Base-by-base conservation (phyloP, 371 early-diverging fungal species). In the Cokeromyces recurvatus region DNA sequence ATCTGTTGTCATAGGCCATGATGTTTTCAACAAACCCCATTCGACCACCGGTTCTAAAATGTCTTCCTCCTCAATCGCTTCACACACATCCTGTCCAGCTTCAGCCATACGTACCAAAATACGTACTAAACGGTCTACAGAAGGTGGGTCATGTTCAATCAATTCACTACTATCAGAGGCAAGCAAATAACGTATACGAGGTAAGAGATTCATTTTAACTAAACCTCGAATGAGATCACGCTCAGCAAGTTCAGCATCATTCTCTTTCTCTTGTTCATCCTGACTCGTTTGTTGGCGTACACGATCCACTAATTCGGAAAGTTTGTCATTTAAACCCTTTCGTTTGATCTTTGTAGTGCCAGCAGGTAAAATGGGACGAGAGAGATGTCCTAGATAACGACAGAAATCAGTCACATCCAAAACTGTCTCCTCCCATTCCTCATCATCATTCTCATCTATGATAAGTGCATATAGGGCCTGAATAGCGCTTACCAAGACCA, bases 161-260 rank as follows among this genome's bases (percentile, higher is more conserved):
- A 56, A 17, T 6, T 58, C 58, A 38, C 32, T 66, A 37, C 62
- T 66, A 20, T 62, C 39, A 9, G 59, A 35, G 14, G 47, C 51
- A 15, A 82, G 45, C 14, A 86, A 55, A 42, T 78, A 83, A 1
- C 78, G 64, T 7, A 82, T 39, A 10, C 86, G 77, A 15, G 73
- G 66, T 12, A 84, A 53, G 8, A 84, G 44, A 38, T 79, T 64
- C 69, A 80, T 86, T 16, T 67, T 59, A 12, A 84, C 32, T 37
- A 86, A 48, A 5, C 79, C 83, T 19, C 64, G 61, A 1, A 76
- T 55, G 4, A 79, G 55, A 47, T 83, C 83, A 8, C 64, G 63
- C 22, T 76, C 63, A 3, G 71, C 80, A 31, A 82, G 27, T 15
- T 60, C 61, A 3, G 77, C 78, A 56, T 78, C 67, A 15, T 63